Percentiles rank a stretch among this genome's conserved stretches.
Evolutionary conservation across 2,329 filamentous ascomycete genomes (phyloP).

Genomic region (Exophiala mesophila): DNA sequence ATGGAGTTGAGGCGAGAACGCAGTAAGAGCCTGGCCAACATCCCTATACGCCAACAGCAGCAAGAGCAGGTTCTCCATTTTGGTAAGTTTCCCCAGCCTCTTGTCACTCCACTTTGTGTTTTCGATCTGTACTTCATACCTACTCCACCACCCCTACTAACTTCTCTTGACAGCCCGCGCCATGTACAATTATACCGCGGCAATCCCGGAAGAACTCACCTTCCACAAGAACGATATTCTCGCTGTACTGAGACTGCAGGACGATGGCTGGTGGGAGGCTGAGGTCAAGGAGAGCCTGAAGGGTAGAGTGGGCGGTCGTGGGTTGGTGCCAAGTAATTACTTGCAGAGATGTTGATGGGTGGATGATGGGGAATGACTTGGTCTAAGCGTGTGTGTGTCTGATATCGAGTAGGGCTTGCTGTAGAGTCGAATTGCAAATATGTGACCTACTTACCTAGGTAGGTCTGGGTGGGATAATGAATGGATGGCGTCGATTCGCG

Average conservation of each 20-base stretch:
- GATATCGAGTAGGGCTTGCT: no score
- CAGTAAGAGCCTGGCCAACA: slow-evolving; percentile 72
- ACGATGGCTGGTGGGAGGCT: slow-evolving; percentile 98
- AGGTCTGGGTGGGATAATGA: no score
- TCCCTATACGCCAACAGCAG: slow-evolving; percentile 45
- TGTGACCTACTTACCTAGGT: no score
- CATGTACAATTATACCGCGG: slow-evolving; percentile 88
- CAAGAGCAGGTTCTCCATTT: slow-evolving; percentile 69
- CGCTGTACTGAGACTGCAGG: slow-evolving; percentile 82
- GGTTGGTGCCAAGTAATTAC: slow-evolving; percentile 64
- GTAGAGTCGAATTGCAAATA: no score
- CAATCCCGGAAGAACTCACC: slow-evolving; percentile 88
- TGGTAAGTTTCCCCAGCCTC: slow-evolving; percentile 59
- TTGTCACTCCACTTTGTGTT: no score
- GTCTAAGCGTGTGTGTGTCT: no score
- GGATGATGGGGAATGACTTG: neutral
- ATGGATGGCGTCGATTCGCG: no score
- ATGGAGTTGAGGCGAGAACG: slow-evolving; percentile 39
- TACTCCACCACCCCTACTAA: slow-evolving; percentile 18
- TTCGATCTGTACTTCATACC: slow-evolving; percentile 7
- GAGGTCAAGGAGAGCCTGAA: slow-evolving; percentile 66
- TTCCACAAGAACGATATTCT: slow-evolving; percentile 91
- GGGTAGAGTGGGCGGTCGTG: slow-evolving; percentile 43
- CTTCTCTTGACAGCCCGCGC: slow-evolving; percentile 64
- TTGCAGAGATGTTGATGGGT: slow-evolving; percentile 51